Percentiles rank a stretch among this genome's conserved stretches.
Evolutionary conservation across 352 stramenopile species (phyloP).

Genomic region (Globisporangium sylvaticum): DNA sequence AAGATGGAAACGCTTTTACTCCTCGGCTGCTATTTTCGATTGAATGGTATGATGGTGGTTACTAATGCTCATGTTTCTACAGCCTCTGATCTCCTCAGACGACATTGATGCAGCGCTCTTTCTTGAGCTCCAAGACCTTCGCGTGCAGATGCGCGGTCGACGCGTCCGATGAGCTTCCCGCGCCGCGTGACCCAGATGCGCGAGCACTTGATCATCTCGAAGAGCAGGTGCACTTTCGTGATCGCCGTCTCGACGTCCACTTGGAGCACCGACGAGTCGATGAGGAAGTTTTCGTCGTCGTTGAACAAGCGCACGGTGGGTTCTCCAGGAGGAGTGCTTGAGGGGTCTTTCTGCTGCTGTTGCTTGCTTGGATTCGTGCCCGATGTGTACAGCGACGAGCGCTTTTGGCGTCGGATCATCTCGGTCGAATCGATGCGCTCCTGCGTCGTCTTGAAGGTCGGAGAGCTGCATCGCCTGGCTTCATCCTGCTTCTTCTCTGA

Average conservation of each 20-base stretch:
- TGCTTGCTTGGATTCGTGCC: background rate
- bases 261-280: slow-evolving; percentile 54
- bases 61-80: background rate
- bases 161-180: slow-evolving; percentile 47
- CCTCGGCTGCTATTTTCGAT: background rate
- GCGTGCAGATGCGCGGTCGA: slow-evolving; percentile 44
- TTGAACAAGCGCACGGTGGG: slow-evolving; percentile 13
- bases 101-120: slow-evolving; percentile 8
- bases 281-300: slow-evolving; percentile 21
- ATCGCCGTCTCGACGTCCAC: slow-evolving; percentile 49
- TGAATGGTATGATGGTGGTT: background rate
- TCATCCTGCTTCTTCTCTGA: slow-evolving; percentile 13
- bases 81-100: slow-evolving; percentile 11
- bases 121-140: slow-evolving; percentile 30
- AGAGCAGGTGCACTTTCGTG: slow-evolving; percentile 65
- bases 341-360: background rate
- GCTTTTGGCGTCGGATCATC: background rate
- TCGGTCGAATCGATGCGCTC: slow-evolving; percentile 1
- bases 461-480: slow-evolving; percentile 4
- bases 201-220: slow-evolving; percentile 71
- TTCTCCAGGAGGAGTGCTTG: background rate
- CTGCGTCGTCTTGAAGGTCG: background rate
- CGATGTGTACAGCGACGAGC: background rate
- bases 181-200: slow-evolving; percentile 52
- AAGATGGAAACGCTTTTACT: slow-evolving; percentile 3